Evolutionary conservation across 352 stramenopile species (phyloP).

Genomic region (Phytophthora cactorum): DNA sequence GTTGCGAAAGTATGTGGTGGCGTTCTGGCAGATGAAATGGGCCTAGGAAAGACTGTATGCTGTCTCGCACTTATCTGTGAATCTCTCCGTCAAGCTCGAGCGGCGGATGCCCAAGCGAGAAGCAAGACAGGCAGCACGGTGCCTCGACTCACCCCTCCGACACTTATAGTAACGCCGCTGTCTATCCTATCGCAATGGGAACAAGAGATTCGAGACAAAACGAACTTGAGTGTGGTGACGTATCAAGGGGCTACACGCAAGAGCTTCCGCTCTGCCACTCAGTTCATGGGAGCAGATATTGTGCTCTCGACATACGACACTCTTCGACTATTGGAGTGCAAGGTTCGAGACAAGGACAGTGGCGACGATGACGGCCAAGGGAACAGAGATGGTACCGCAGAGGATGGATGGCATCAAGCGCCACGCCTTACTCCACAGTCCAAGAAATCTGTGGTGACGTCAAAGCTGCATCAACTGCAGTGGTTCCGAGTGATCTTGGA

Average conservation of each 20-base stretch:
- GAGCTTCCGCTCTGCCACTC: constrained; percentile 60
- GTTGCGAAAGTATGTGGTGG: constrained; percentile 66
- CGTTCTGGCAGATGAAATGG: constrained; percentile 91
- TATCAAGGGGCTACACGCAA: constrained; percentile 78
- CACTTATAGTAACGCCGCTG: constrained; percentile 81
- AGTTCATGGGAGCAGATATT: constrained; percentile 84
- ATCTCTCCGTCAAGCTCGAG: constrained; percentile 55
- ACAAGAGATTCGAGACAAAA: constrained; percentile 80
- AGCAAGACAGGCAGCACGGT: constrained; percentile 34
- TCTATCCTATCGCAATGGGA: constrained; percentile 90
- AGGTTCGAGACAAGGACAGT: constrained; percentile 45
- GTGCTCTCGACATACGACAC: constrained; percentile 87
- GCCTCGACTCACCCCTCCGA: constrained; percentile 57
- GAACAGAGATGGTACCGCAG: constrained; percentile 17
- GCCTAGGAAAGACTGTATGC: constrained; percentile 91
- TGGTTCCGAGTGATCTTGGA: constrained; percentile 91
- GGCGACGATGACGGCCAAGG: constrained; percentile 25
- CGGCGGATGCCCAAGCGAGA: constrained; percentile 32
- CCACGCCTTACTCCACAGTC: constrained; percentile 33
- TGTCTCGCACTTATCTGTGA: constrained; percentile 83
- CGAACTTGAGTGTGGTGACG: constrained; percentile 73
- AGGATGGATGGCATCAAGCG: constrained; percentile 37
- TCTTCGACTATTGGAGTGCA: constrained; percentile 75
- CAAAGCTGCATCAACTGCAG: constrained; percentile 76
- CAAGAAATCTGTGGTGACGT: constrained; percentile 45